Base-by-base conservation (phyloP, 23 red algal genomes). In the Gracilaria domingensis region DNA sequence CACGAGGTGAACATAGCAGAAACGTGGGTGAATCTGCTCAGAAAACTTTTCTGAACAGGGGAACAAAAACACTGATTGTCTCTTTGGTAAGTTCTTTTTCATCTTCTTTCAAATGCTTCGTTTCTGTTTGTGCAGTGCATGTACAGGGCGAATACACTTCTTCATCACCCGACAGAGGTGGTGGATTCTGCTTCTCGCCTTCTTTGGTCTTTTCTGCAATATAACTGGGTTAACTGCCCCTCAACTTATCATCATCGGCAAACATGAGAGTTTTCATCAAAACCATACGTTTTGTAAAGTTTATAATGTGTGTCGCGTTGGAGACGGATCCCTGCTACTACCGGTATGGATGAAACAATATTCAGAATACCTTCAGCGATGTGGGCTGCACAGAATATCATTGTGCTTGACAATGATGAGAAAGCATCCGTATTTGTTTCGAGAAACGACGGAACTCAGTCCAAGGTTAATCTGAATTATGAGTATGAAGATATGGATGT, bases 291-390 rank as follows among this genome's bases (percentile, higher is more conserved):
- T 94, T 30, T 94, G 92, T 60, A 49, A 49, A 17, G 80, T 94
- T 35, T 18, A 83, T 18, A 75, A 83, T 51, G 83, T 75, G 32
- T 94, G 92, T 80, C 82, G 92, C 17, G 58, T 72, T 25, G 92
- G 92, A 38, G 92, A 94, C 42, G 92, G 92, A 1, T 57, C 72
- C 49, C 40, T 87, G 16, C 23, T 94, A 66, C 49, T 88, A n/a
- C 92, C 92, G 30, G 7, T 29, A 12, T 94, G 92, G 92, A 94
- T 94, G 92, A 87, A 83, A 65, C 23, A 66, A 24, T 62, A 88
- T 49, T 57, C 71, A 4, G 34, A 60, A 48, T 76, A 92, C 12
- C 60, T 92, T 53, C 12, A 42, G 13, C 78, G 14, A 9, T 92
- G 89, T 55, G 89, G 89, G n/a, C 32, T 92, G 23, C 16, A 75